A percentile compares a stretch with the other conserved stretches of the same genome.
These are phyloP conservation scores for Digitaria exilis DNA, from an alignment of 202 grass and related monocot species.

Conservation along the genomic window DNA sequence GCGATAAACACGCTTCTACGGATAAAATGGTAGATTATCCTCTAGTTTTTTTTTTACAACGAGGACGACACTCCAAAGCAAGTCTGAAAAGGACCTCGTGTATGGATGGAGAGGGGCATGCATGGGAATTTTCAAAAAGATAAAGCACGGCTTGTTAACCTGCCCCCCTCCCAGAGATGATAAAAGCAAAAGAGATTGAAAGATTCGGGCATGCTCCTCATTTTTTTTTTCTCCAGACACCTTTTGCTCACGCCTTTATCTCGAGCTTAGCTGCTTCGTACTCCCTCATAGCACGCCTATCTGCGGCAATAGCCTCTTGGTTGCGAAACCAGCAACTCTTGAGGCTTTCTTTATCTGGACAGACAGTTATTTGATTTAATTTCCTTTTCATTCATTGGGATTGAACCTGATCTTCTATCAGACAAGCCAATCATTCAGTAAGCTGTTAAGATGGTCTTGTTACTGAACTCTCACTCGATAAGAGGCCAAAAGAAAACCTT, in stretches of 20 bases:
- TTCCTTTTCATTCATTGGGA: background rate
- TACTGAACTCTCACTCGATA: background rate
- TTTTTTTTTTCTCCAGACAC: background rate
- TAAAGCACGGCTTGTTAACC: conserved; percentile 44
- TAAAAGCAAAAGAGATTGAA: conserved; percentile 54
- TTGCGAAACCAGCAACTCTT: background rate
- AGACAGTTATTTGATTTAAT: conserved; percentile 3
- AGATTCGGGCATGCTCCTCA: conserved; percentile 47
- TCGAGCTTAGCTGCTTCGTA: conserved; percentile 35
- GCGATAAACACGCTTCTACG: background rate
- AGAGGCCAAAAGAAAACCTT: background rate
- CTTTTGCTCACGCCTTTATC: conserved; percentile 42
- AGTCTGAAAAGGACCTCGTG: conserved; percentile 35
- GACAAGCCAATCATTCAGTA: background rate
- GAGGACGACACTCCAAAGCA: conserved; percentile 38
- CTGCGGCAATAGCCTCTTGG: background rate
- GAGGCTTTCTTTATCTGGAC: background rate
- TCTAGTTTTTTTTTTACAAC: background rate
- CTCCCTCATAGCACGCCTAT: background rate
- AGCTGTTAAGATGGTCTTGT: conserved; percentile 5
- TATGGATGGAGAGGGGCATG: conserved; percentile 35
- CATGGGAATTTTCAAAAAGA: conserved; percentile 82
- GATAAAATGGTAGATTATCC: background rate
- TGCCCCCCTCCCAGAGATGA: conserved; percentile 14
- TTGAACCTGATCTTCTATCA: conserved; percentile 5